Conservation (phyloP, 345 rosid species). For the Viola odorata region DNA sequence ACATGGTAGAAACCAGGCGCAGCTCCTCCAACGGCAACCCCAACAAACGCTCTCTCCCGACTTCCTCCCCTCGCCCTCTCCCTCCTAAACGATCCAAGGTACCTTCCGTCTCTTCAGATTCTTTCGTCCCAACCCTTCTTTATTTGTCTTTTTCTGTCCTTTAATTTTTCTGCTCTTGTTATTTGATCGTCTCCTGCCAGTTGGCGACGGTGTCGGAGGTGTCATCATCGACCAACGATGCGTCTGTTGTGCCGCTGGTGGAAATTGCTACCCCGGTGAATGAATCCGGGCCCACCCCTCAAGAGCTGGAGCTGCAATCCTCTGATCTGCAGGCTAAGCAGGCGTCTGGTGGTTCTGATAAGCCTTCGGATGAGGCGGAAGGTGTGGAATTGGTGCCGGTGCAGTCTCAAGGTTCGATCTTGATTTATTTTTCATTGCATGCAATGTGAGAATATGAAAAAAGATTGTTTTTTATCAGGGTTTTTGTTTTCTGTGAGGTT, state of each 20-base stretch:
- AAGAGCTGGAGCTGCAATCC: slow-evolving; percentile 49
- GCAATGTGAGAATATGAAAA: slow-evolving; percentile 5
- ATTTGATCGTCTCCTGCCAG: too few relatives aligned
- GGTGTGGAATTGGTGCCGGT: slow-evolving; percentile 48
- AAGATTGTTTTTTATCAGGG: slow-evolving; percentile 10
- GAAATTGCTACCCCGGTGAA: slow-evolving; percentile 36
- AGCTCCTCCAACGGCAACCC: slow-evolving; percentile 50
- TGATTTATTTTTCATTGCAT: slow-evolving; percentile 20
- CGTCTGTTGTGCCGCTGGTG: slow-evolving; percentile 18
- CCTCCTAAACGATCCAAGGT: slow-evolving; percentile 81
- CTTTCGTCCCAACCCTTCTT: background rate
- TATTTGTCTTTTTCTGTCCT: slow-evolving; percentile 1
- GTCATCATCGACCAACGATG: slow-evolving; percentile 49
- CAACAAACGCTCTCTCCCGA: slow-evolving; percentile 60
- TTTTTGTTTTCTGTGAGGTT: slow-evolving; percentile 1
- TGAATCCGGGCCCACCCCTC: slow-evolving; percentile 50
- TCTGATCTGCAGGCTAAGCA: slow-evolving; percentile 56
- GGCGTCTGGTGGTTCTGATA: slow-evolving; percentile 38
- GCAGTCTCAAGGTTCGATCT: slow-evolving; percentile 42
- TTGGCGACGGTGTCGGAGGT: slow-evolving; percentile 30
- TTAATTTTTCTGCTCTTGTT: too few relatives aligned
- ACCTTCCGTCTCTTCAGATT: background rate
- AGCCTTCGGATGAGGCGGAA: slow-evolving; percentile 40
- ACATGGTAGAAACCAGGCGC: slow-evolving; percentile 94
- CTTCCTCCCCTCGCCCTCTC: slow-evolving; percentile 38